Percentiles rank a stretch among this genome's conserved stretches.
Evolutionary conservation across 768 basidiomycete species (phyloP).

Genomic region (Mycena galericulata): DNA sequence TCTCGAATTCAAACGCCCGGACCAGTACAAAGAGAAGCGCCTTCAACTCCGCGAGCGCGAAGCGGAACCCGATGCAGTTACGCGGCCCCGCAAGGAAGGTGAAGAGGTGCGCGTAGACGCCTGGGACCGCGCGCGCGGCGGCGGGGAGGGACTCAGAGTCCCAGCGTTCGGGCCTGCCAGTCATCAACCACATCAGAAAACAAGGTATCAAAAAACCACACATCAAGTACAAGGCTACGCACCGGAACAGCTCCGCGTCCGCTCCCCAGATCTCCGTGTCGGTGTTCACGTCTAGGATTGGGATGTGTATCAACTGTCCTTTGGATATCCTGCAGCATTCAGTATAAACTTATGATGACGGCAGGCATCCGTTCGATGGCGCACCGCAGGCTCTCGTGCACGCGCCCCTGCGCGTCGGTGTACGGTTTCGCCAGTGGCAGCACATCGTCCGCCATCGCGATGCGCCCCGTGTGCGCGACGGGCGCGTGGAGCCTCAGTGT

Average conservation of each 20-base stretch:
- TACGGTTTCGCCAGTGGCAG: background rate
- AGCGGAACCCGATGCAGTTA: constrained; percentile 76
- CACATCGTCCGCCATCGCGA: background rate
- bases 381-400: background rate
- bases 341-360: too few relatives aligned
- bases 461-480: background rate
- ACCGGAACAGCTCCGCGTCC: constrained; percentile 74
- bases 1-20: constrained; percentile 58
- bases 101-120: constrained; percentile 69
- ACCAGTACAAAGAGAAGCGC: constrained; percentile 54
- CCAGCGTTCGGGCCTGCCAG: constrained; percentile 76
- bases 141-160: constrained; percentile 57
- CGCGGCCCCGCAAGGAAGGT: constrained; percentile 73
- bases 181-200: too few relatives aligned
- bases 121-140: constrained; percentile 59
- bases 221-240: constrained; percentile 31
- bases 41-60: constrained; percentile 71
- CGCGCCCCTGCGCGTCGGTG: constrained; percentile 3
- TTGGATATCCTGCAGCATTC: constrained; percentile 50
- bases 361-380: too few relatives aligned
- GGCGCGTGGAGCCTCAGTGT: too few relatives aligned
- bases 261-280: constrained; percentile 69
- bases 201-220: too few relatives aligned
- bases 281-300: constrained; percentile 65
- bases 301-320: constrained; percentile 60